Evolutionary conservation across 208 protist genomes (phyloP).

Genomic region (Trypanosoma vivax): DNA sequence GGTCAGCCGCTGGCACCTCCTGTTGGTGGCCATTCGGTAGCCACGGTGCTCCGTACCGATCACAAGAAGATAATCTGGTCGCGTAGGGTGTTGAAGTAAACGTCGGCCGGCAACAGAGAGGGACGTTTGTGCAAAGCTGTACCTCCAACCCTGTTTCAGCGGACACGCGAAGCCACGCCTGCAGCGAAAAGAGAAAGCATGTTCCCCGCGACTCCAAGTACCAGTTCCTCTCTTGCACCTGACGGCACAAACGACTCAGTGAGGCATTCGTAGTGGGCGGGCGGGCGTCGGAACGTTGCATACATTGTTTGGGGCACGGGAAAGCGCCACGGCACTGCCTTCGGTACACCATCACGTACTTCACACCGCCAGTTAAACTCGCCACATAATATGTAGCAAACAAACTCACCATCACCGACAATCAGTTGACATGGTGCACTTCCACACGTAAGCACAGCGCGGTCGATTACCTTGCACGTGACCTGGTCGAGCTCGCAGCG

Average conservation of each 20-base stretch:
- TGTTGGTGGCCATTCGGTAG: conserved; percentile 27
- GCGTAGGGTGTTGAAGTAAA: conserved; percentile 65
- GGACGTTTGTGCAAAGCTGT: conserved; percentile 54
- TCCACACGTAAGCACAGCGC: conserved; percentile 45
- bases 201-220: conserved; percentile 51
- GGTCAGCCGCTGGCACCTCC: conserved; percentile 60
- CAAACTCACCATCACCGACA: conserved; percentile 49
- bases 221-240: conserved; percentile 37
- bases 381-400: conserved; percentile 70
- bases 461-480: conserved; percentile 50
- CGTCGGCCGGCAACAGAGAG: conserved; percentile 61
- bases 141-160: conserved; percentile 36
- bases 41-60: conserved; percentile 63
- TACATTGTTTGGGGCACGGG: conserved; percentile 46
- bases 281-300: conserved; percentile 47
- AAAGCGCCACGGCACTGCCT: conserved; percentile 72
- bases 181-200: conserved; percentile 52
- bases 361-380: conserved; percentile 66
- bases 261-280: conserved; percentile 6
- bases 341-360: conserved; percentile 39
- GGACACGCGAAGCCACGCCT: conserved; percentile 15
- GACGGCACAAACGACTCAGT: background rate
- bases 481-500: conserved; percentile 52
- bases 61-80: conserved; percentile 45
- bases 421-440: conserved; percentile 56